Base-by-base conservation (phyloP, 169 alveolate genomes). In the Plasmodium yoelii region DNA sequence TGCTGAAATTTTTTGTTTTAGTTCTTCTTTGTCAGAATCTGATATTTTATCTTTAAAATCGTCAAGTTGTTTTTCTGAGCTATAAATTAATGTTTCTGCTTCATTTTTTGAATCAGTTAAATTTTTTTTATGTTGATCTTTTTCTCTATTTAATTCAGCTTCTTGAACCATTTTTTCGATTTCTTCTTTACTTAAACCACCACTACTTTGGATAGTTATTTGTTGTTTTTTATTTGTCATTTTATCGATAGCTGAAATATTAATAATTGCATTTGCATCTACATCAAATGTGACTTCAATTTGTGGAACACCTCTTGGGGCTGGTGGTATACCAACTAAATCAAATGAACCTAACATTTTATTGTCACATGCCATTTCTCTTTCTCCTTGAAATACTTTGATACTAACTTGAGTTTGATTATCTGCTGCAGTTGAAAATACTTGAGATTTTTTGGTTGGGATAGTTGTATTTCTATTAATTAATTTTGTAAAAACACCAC, bases 331-430 rank as follows among this genome's bases (percentile, higher is more conserved):
- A 68, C 99, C 99, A 61, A 97, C 98, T 69, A 99, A 95, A 72
- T 97, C 99, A 91, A 99, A 99, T 63, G 98, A 97, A 53, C 99
- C 99, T 72, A 99, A 95, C 91, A 97, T 89, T 94, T 98, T 98
- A 94, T 99, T 99, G 91, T 98, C 99, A 22, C 96, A 96, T 5
- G 99, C 99, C 98, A 98, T 97, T 87, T 96, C 99, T 87, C 99
- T 96, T 94, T 99, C 99, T 47, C 99, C 99, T 94, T 99, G 98
- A 95, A 93, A 99, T 51, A 99, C 99, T 97, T 98, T 97, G 92
- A 99, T 98, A 71, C 98, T 97, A 63, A 99, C 99, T 90, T 95
- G 98, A 39, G 99, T 97, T 95, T 98, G 99, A 92, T 97, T 98
- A 92, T 98, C 99, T 87, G 99, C 99, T 47, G 99, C 99, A 56